Evolutionary conservation across 495 filamentous ascomycete species (phyloP).

Genomic region (Clavariopsis aquatica): DNA sequence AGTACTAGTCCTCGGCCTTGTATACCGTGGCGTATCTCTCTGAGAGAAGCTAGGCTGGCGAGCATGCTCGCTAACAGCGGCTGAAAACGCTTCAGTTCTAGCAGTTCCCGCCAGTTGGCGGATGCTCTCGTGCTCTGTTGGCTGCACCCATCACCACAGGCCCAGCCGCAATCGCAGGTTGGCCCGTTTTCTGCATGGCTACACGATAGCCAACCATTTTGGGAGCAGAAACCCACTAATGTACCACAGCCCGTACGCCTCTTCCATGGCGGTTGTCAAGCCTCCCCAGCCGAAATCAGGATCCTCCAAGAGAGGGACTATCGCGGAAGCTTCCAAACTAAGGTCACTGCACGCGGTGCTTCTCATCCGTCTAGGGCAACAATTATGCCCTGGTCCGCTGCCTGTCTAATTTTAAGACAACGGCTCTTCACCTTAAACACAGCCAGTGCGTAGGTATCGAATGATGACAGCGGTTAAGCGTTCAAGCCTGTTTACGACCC

Average conservation of each 20-base stretch:
- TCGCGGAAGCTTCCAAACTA: not conserved
- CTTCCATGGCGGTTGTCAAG: constrained; percentile 1
- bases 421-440: constrained; percentile 1
- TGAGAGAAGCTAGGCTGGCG: not conserved
- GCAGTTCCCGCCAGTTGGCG: constrained; percentile 7
- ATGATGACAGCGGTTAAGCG: constrained; percentile 23
- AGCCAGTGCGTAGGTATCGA: not conserved
- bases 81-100: constrained; percentile 4
- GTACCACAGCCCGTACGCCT: constrained; percentile 17
- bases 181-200: constrained; percentile 6
- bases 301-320: constrained; percentile 8
- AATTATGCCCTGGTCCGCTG: not conserved
- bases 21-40: constrained; percentile 16
- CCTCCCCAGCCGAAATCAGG: not conserved
- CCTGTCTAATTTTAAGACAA: constrained; percentile 8
- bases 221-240: constrained; percentile 12
- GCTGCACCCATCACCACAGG: not conserved
- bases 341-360: constrained; percentile 6
- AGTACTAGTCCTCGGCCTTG: too few species aligned
- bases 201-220: constrained; percentile 17
- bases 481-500: constrained; percentile 28
- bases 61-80: constrained; percentile 4
- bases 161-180: constrained; percentile 16
- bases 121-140: constrained; percentile 23
- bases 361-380: constrained; percentile 4